Evolutionary conservation across 2,329 filamentous ascomycete species (phyloP).

Genomic region (Botryosphaeria agaves): DNA sequence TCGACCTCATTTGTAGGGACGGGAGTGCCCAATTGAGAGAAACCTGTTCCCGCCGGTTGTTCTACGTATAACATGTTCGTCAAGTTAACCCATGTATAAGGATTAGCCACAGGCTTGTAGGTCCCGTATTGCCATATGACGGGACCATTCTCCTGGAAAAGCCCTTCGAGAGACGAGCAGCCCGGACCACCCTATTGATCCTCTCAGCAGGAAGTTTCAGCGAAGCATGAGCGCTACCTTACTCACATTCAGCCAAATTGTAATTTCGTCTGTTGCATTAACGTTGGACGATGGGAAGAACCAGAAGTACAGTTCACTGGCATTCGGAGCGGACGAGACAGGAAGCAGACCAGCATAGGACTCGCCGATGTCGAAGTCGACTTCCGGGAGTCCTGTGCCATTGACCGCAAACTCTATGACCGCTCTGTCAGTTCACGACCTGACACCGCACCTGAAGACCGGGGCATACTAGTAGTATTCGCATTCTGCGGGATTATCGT

Average conservation of each 20-base stretch:
- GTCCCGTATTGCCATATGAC: conserved; percentile 28
- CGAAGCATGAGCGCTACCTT: not conserved
- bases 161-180: conserved; percentile 28
- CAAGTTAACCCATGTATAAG: conserved; percentile 37
- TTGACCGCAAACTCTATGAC: conserved; percentile 10
- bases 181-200: conserved; percentile 19
- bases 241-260: conserved; percentile 25
- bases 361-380: conserved; percentile 39
- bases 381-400: conserved; percentile 14
- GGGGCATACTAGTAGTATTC: conserved; percentile 18
- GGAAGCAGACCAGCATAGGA: conserved; percentile 46
- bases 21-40: conserved; percentile 44
- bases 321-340: conserved; percentile 29
- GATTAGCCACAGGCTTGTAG: conserved; percentile 22
- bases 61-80: conserved; percentile 66
- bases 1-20: conserved; percentile 51
- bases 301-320: conserved; percentile 35
- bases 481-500: conserved; percentile 23
- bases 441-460: not conserved
- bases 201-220: not conserved
- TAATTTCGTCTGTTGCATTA: conserved; percentile 29
- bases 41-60: conserved; percentile 51
- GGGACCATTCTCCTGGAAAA: conserved; percentile 31
- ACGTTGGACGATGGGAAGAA: conserved; percentile 36
- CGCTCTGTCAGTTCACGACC: not conserved